phyloP scores from a whole-genome alignment of 2,329 filamentous ascomycete genomes.

The Fusarium aywerte region DNA sequence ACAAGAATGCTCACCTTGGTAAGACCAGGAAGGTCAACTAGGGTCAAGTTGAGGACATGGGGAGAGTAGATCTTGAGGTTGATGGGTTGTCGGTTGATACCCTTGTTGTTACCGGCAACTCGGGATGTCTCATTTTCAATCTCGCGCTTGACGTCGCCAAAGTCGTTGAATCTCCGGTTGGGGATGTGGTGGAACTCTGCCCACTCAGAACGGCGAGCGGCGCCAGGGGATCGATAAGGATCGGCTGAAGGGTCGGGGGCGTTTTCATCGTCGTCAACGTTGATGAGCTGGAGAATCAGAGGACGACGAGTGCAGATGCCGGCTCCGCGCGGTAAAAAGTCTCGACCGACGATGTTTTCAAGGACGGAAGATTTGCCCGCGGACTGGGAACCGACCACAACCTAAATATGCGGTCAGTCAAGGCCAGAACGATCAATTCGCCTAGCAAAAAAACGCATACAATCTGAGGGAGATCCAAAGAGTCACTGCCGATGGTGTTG shows the following conservation, averaged over 20 bases:
- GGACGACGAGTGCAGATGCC: constrained; percentile 96
- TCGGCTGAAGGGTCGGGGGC: constrained; percentile 72
- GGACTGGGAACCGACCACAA: constrained; percentile 97
- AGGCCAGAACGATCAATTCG: constrained; percentile 24
- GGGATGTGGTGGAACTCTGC: constrained; percentile 97
- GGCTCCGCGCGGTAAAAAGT: constrained; percentile 95
- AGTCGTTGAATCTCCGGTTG: constrained; percentile 88
- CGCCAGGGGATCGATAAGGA: constrained; percentile 81
- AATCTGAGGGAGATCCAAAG: constrained; percentile 96
- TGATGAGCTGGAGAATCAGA: constrained; percentile 97
- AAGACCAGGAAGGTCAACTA: constrained; percentile 94
- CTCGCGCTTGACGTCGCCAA: constrained; percentile 91
- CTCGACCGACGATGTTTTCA: constrained; percentile 97
- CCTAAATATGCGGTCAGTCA: constrained; percentile 63
- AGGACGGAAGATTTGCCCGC: constrained; percentile 98
- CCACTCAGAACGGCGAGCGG: constrained; percentile 77
- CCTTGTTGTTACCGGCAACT: constrained; percentile 94
- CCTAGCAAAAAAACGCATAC: constrained; percentile 64
- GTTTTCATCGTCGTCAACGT: constrained; percentile 81
- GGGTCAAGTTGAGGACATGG: constrained; percentile 92
- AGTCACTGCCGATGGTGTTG: constrained; percentile 99
- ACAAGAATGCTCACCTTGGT: constrained; percentile 75
- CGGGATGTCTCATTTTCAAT: constrained; percentile 97
- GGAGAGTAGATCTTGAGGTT: constrained; percentile 99
- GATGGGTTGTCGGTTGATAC: constrained; percentile 96